Evolutionary conservation across 768 basidiomycete species (phyloP), one percentile per base, ranked within the genome.

Genomic region (Pleurotus tuoliensis): DNA sequence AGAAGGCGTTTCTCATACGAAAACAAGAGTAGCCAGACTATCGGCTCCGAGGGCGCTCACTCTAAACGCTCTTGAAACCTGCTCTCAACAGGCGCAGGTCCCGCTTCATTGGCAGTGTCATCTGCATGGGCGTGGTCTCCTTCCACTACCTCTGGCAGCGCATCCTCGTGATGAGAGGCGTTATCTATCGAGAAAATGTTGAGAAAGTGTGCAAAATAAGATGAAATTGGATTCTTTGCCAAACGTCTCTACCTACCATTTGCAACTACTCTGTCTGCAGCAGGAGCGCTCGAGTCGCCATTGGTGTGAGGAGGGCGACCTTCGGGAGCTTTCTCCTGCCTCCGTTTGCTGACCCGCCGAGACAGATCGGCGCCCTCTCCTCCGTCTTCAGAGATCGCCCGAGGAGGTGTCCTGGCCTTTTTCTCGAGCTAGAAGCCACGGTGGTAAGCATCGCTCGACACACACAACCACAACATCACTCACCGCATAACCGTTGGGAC

Each of bases 301-400:
- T 61, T 37, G 13, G 37, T 59, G 56, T 71, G 77, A 9, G 76
- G 78, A 8, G 59, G 43, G 16, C 77, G 76, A 5, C 81, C 82
- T 64, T 85, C 87, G 0, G 88, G 86, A 8, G 88, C 86, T 71
- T 90, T 89, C 67, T 88, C 90, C 70, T 82, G 78, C 64, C 82
- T 84, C 46, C 89, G 81, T 62, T 78, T 75, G 64, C 82, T 86
- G 20, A 77, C 73, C 48, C 76, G 71, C 41, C 79, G 74, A 16
- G 74, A 66, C 45, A 76, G 60, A 30, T 64, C 70, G 12, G 69
- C 66, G 15, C 70, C 72, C 1, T 66, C 68, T 6, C 63, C 67
- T 27, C 62, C 64, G 51, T 60, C 66, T 22, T 47, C 57, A 16
- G 56, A 56, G 50, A 41, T 34, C 44, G 56, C 46, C 45, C 56